Percentiles rank a stretch among this genome's conserved stretches.
These are phyloP conservation scores for Saccharum officinarum DNA, from an alignment of 176 grass and related monocot genomes.

Conservation along the genomic window DNA sequence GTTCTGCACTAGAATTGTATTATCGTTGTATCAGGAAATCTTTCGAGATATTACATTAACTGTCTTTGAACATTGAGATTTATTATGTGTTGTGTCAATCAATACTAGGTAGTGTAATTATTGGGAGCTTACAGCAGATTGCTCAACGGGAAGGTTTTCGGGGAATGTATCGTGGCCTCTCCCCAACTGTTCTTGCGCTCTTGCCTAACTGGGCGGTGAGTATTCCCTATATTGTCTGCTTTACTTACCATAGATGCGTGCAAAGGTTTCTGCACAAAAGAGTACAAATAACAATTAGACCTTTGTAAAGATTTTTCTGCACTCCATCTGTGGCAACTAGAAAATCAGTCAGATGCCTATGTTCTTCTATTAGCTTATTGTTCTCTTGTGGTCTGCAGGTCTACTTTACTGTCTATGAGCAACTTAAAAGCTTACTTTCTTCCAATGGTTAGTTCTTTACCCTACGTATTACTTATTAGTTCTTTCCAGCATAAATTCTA, in stretches of 20 bases:
- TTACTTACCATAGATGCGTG: background rate
- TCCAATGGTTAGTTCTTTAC: conserved; percentile 69
- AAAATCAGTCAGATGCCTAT: background rate
- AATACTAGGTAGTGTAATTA: conserved; percentile 80
- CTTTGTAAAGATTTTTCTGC: background rate
- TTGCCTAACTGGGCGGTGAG: conserved; percentile 98
- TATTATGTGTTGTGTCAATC: conserved; percentile 15
- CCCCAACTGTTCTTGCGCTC: conserved; percentile 80
- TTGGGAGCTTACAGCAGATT: conserved; percentile 89
- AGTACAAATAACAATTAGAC: background rate
- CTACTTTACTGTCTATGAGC: conserved; percentile 95
- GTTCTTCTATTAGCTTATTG: conserved; percentile 21
- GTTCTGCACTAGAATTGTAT: conserved; percentile 1
- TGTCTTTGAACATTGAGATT: conserved; percentile 19
- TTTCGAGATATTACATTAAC: conserved; percentile 6
- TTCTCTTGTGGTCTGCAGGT: conserved; percentile 46
- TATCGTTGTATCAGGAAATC: background rate
- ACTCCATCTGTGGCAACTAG: background rate
- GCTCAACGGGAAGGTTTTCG: conserved; percentile 74
- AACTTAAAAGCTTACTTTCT: conserved; percentile 78
- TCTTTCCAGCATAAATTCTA: conserved; percentile 23
- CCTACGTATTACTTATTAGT: conserved; percentile 17
- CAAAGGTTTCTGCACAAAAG: background rate
- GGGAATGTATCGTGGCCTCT: conserved; percentile 91
- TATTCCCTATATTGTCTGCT: conserved; percentile 37